Base-by-base conservation (phyloP, 805 yeast genomes). In the Teunomyces funiuensis region DNA sequence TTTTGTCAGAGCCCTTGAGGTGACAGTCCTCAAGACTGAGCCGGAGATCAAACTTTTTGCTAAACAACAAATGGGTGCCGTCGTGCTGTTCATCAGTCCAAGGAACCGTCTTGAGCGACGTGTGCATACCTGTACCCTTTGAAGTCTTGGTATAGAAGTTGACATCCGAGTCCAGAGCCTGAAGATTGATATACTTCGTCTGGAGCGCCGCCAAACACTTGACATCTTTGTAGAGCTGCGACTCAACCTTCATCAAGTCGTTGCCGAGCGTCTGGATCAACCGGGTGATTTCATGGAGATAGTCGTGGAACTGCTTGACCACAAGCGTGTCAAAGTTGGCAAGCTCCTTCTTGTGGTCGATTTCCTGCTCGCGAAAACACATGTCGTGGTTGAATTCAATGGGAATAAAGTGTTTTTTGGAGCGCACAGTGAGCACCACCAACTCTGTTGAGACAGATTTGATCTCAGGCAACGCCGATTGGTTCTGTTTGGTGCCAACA, bases 361-460 rank as follows among this genome's bases (percentile, higher is more conserved):
- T 58, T 26, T 59, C 58, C 22, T 61, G 63, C 33, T 66, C 70
- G 11, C 52, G 47, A 46, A 66, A 65, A 41, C 66, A 64, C 62
- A 67, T 59, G 18, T 66, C 73, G 40, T 65, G 71, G 43, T 60
- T 63, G 45, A 70, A 50, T 30, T 69, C 73, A 5, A 70, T 53
- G 2, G 76, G 76, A 11, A 70, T 62, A 6, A 49, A 56, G 38
- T 67, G 55, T 37, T 65, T 67, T 16, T 52, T 53, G 2, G 73
- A 61, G 23, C 63, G 43, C 9, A 66, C 52, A 2, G 73, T 65
- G n/a, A 61, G 55, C 4, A 52, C 66, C 17, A 65, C 63, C 40
- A 70, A 51, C 37, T 70, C 74, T 10, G 62, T 51, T n/a, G 53
- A 47, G 6, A 68, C 33, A 3, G 54, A 49, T 45, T 65, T 69